Conservation (phyloP, 768 basidiomycete species). For the Leccinum broughii region DNA sequence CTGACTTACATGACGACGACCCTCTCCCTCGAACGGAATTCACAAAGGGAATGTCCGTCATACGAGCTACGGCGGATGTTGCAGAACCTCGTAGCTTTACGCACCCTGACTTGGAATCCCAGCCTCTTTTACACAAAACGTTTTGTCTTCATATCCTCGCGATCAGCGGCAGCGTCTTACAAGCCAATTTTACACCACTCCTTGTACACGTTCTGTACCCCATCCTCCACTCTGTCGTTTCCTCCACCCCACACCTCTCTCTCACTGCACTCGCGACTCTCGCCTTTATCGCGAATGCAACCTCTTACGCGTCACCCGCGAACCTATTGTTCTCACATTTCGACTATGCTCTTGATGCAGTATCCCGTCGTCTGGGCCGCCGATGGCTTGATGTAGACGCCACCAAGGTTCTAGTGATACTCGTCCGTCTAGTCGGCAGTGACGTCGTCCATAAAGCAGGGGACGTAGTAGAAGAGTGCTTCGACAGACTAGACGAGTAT, state of each 20-base stretch:
- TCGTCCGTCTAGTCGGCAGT: conserved; percentile 83
- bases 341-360: conserved; percentile 92
- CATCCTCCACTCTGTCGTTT: conserved; percentile 81
- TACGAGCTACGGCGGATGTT: conserved; percentile 61
- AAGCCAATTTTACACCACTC: conserved; percentile 66
- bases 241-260: conserved; percentile 64
- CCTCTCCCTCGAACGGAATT: conserved; percentile 55
- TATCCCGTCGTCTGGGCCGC: conserved; percentile 78
- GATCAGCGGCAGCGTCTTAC: conserved; percentile 67
- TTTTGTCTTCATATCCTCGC: conserved; percentile 77
- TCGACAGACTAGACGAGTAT: conserved; percentile 93
- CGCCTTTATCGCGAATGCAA: conserved; percentile 63
- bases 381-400: conserved; percentile 86
- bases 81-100: conserved; percentile 34
- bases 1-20: conserved; percentile 28
- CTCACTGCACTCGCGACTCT: conserved; percentile 77
- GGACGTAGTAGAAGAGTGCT: conserved; percentile 96
- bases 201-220: conserved; percentile 85
- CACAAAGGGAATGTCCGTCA: conserved; percentile 59
- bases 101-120: conserved; percentile 35
- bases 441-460: conserved; percentile 87
- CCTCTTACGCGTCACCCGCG: conserved; percentile 85
- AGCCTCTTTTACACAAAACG: conserved; percentile 67
- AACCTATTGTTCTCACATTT: conserved; percentile 93
- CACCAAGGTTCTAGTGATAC: conserved; percentile 80